Percentiles rank a stretch among this genome's conserved stretches.
These are phyloP conservation scores for Colletotrichum neosansevieriae DNA, from an alignment of 2,329 filamentous ascomycete species.

Conservation along the genomic window DNA sequence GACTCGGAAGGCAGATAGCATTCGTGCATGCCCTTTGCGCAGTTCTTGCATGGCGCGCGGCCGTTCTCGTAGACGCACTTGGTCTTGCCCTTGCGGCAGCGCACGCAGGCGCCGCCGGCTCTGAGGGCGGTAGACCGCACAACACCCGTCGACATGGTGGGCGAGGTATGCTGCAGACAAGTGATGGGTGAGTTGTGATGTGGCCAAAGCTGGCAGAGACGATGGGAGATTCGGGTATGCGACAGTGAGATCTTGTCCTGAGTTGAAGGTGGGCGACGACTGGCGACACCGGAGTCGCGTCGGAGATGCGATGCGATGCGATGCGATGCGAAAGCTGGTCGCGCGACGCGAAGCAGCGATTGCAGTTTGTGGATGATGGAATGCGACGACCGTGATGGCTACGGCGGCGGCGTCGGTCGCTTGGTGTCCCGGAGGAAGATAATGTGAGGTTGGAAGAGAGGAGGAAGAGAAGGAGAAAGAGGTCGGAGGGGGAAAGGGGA, in stretches of 20 bases:
- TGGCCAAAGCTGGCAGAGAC: neutral
- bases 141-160: constrained; percentile 59
- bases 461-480: constrained; percentile 25
- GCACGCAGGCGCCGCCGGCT: constrained; percentile 71
- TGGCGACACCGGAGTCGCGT: constrained; percentile 13
- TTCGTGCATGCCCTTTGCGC: constrained; percentile 73
- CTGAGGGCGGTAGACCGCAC: constrained; percentile 70
- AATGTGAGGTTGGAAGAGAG: neutral
- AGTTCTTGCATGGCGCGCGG: constrained; percentile 72
- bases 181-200: neutral
- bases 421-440: constrained; percentile 2
- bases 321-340: neutral
- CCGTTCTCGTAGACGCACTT: constrained; percentile 74
- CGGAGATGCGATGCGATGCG: neutral
- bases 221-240: neutral
- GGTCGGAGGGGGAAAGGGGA: constrained; percentile 32
- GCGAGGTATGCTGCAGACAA: neutral
- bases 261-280: constrained; percentile 2
- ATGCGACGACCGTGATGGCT: constrained; percentile 2
- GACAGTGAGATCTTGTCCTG: neutral
- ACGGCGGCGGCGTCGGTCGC: constrained; percentile 10
- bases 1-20: constrained; percentile 72
- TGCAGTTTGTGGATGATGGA: neutral
- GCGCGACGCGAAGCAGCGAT: constrained; percentile 29
- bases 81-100: constrained; percentile 74